Base-by-base conservation (phyloP, 768 basidiomycete species). In the Dioszegia hungarica region DNA sequence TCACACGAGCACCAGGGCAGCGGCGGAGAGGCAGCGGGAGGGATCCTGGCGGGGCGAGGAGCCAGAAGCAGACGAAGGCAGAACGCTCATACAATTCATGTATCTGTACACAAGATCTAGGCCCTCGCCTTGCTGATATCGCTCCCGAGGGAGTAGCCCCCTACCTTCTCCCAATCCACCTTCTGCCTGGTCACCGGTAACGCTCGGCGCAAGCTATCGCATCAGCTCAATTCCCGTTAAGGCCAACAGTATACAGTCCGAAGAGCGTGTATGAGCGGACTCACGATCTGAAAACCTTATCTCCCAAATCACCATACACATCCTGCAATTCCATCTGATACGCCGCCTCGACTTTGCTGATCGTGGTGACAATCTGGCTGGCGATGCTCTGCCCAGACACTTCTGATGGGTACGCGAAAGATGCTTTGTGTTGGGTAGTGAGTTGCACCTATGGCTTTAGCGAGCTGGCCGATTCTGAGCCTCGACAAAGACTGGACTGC, bases 91-190 rank as follows among this genome's bases (percentile, higher is more conserved):
- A 44, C 43, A 44, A 20, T 12, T 8, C 11, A 44, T 10, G 20
- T 25, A 22, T 25, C 20, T 10, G 20, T 25, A 22, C 17, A 22
- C 50, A 12, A 20, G 17, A 20, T 22, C 24, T 28, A 68, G 15
- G 55, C 60, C 44, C 65, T 56, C 15, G 70, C 64, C 55, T 72
- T 72, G 31, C 57, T 67, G 48, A 68, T 51, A 53, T 73, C 67
- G 29, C 61, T 59, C 4, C 66, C 71, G 11, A 70, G 58, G 11
- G 66, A 66, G 47, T 71, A 73, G 4, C 66, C 68, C 10, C 55
- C 47, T n/a, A 88, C 90, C 81, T 86, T 90, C 61, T 94, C 91
- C 94, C 95, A 99, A 58, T 98, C 92, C 34, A 98, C 76, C 77
- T 97, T 97, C 72, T 90, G 88, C 64, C 90, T 82, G 12, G 92